Evolutionary conservation across 768 basidiomycete genomes (phyloP).

Genomic region (Suillus subluteus): DNA sequence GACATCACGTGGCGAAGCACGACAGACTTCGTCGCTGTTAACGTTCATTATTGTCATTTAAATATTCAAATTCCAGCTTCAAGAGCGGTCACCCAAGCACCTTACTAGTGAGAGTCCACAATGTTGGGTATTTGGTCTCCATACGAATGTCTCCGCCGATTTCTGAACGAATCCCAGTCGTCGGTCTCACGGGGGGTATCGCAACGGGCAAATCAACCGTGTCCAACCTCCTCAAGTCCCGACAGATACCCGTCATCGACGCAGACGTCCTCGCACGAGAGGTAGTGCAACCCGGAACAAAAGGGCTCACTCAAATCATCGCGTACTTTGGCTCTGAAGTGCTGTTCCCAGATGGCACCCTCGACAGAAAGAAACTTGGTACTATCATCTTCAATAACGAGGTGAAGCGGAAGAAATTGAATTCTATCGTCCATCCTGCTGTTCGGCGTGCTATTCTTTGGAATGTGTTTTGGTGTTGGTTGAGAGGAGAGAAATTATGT

Average conservation of each 20-base stretch:
- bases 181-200: constrained; percentile 96
- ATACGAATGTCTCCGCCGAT: background rate
- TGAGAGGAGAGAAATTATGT: constrained; percentile 75
- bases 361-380: constrained; percentile 86
- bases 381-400: constrained; percentile 83
- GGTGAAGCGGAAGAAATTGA: constrained; percentile 69
- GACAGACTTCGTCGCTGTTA: too few species aligned
- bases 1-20: background rate
- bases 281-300: constrained; percentile 84
- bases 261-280: constrained; percentile 88
- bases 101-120: background rate
- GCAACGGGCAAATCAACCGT: constrained; percentile 97
- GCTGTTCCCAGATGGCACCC: constrained; percentile 64
- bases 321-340: constrained; percentile 72
- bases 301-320: constrained; percentile 68
- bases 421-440: constrained; percentile 88
- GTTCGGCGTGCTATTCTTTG: constrained; percentile 80
- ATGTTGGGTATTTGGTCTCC: constrained; percentile 1
- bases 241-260: constrained; percentile 83
- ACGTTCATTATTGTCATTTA: too few species aligned
- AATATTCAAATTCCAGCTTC: background rate
- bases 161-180: constrained; percentile 51
- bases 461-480: constrained; percentile 70
- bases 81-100: background rate
- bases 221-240: constrained; percentile 67